A percentile compares a stretch with the other conserved stretches of the same genome.
phyloP scores from a whole-genome alignment of 495 filamentous ascomycete genomes.

The Clohesyomyces aquaticus region DNA sequence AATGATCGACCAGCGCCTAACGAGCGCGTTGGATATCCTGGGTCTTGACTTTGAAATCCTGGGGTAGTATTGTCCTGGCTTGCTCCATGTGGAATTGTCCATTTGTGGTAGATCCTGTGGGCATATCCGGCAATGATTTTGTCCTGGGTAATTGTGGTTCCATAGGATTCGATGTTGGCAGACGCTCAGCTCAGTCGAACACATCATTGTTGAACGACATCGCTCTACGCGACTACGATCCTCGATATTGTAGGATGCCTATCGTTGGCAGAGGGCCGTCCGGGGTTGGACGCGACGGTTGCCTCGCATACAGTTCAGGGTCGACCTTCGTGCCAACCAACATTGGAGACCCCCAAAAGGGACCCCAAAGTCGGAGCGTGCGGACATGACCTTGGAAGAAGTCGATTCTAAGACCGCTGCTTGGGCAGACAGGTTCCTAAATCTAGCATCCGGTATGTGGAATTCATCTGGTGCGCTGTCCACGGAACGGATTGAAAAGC shows the following conservation, averaged over 20 bases:
- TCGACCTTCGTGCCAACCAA: conserved; percentile 7
- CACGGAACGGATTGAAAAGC: conserved; percentile 5
- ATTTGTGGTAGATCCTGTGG: conserved; percentile 12
- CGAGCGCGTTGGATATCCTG: background rate
- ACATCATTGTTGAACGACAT: conserved; percentile 13
- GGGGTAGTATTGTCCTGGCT: background rate
- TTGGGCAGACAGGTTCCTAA: conserved; percentile 1
- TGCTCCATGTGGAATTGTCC: conserved; percentile 14
- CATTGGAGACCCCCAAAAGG: background rate
- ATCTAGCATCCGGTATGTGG: conserved; percentile 2
- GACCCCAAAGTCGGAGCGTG: conserved; percentile 7
- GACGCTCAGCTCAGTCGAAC: conserved; percentile 8
- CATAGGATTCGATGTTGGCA: background rate
- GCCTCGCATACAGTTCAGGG: conserved; percentile 4
- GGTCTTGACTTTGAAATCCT: conserved; percentile 1
- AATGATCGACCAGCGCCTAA: background rate
- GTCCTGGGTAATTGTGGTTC: background rate
- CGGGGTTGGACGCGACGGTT: conserved; percentile 9
- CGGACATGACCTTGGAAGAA: conserved; percentile 5
- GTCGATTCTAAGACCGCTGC: conserved; percentile 25
- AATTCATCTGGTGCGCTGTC: background rate
- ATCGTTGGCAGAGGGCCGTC: conserved; percentile 13
- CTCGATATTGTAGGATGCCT: conserved; percentile 7
- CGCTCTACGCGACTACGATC: conserved; percentile 11
- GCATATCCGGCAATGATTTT: background rate